A percentile compares a stretch with the other conserved stretches of the same genome.
These are phyloP conservation scores for Telfairia occidentalis DNA, from an alignment of 331 rosid species.

Conservation along the genomic window DNA sequence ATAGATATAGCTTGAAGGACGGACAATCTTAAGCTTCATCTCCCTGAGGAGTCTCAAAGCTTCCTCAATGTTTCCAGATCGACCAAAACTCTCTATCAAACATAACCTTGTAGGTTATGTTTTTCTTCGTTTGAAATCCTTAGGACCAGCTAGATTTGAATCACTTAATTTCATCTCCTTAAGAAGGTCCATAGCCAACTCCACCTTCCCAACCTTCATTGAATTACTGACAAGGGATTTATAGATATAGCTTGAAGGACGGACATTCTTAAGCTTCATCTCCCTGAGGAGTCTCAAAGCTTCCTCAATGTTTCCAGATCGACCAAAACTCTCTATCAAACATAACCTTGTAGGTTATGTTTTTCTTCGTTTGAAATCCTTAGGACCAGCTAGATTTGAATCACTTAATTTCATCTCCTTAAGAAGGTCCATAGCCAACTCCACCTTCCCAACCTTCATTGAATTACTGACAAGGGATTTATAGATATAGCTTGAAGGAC, in stretches of 20 bases:
- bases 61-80: constrained; percentile 50
- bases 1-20: constrained; percentile 47
- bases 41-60: constrained; percentile 42
- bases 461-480: constrained; percentile 39
- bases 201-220: constrained; percentile 48
- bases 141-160: constrained; percentile 33
- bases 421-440: constrained; percentile 37
- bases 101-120: not conserved
- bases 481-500: constrained; percentile 47
- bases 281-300: constrained; percentile 42
- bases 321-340: constrained; percentile 46
- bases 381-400: constrained; percentile 36
- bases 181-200: constrained; percentile 34
- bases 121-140: constrained; percentile 36
- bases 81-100: constrained; percentile 46
- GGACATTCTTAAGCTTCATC: constrained; percentile 48
- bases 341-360: not conserved
- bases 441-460: constrained; percentile 49
- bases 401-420: constrained; percentile 52
- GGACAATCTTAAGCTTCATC: constrained; percentile 48
- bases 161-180: constrained; percentile 50
- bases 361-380: constrained; percentile 39
- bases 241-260: constrained; percentile 47
- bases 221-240: constrained; percentile 34
- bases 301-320: constrained; percentile 50